Conservation (phyloP, 371 early-diverging fungal genomes). For the Blakeslea trispora region DNA sequence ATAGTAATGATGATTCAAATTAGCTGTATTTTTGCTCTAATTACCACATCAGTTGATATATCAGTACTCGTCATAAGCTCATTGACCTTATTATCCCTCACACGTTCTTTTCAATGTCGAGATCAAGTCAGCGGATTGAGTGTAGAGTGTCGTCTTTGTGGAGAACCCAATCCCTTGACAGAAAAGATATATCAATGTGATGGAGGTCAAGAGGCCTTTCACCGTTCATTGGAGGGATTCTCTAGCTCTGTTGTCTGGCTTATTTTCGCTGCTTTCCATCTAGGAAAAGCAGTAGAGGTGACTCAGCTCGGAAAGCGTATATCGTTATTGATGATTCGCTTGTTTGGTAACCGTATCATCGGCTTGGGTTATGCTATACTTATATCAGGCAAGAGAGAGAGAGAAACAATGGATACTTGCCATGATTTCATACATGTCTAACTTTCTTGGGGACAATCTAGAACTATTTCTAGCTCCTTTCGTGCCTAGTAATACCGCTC, state of each 20-base stretch:
- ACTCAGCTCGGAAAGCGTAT: conserved; percentile 62
- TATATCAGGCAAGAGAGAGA: conserved; percentile 57
- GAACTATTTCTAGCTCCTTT: conserved; percentile 69
- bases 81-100: conserved; percentile 53
- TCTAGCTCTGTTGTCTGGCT: conserved; percentile 68
- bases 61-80: conserved; percentile 58
- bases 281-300: conserved; percentile 67
- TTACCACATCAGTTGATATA: conserved; percentile 59
- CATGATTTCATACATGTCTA: not conserved
- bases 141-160: conserved; percentile 60
- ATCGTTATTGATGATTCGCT: conserved; percentile 53
- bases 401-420: too few species aligned
- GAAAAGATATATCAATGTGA: conserved; percentile 49
- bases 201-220: conserved; percentile 57
- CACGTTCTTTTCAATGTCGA: conserved; percentile 60
- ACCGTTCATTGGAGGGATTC: conserved; percentile 59
- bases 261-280: conserved; percentile 72
- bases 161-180: conserved; percentile 30
- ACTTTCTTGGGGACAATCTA: conserved; percentile 5
- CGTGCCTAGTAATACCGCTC: conserved; percentile 75
- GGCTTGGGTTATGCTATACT: conserved; percentile 66
- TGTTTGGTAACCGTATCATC: conserved; percentile 55
- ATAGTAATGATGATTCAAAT: conserved; percentile 8
- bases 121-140: conserved; percentile 47
- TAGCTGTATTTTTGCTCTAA: conserved; percentile 63